Base-by-base conservation (phyloP, 345 rosid species). In the Eucalyptus victrix region DNA sequence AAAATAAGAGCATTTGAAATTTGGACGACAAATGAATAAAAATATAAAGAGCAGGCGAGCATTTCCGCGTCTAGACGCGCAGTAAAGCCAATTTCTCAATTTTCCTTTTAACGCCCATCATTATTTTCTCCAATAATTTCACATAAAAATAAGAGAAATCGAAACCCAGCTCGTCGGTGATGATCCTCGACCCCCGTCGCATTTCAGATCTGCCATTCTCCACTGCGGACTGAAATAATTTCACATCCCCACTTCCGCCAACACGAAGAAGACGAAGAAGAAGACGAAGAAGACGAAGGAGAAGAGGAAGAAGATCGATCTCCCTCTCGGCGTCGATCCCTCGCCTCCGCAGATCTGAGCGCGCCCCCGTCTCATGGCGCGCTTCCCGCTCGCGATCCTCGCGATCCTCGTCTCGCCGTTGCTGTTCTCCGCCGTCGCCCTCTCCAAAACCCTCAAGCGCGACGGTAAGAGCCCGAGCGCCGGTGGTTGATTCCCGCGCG, bases 381-480 rank as follows among this genome's bases (percentile, higher is more conserved):
- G 90, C 26, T 54, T 24, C 15, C 58, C 87, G 49, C 83, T 88
- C 54, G 72, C 88, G 23, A 83, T 94, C 89, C 86, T 92, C 76
- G 53, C 37, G 91, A 23, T 92, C 56, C 88, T 91, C 89, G 30
- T 86, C 49, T 50, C 67, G 30, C 86, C 86, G 72, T 90, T 94
- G 86, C 88, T 93, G 17, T 90, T 92, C 89, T 80, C 90, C 83
- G 88, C 65, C 53, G 67, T 90, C 60, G 92, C 92, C 72, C 26
- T 86, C 92, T 89, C 94, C 89, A 95, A 96, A 90, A 95, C 96
- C 90, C 96, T 95, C 44, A 94, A 94, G 89, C 95, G 97, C 80
- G 94, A 94, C 89, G 88, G 95, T 94, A 89, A 86, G 4, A 26
- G 1, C 6, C 17, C 8, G 32, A 30, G 5, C n/a, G 1, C 21